These are phyloP conservation scores for Coemansia sp. DNA, from an alignment of 192 early-diverging fungal genomes.

Conservation along the genomic window DNA sequence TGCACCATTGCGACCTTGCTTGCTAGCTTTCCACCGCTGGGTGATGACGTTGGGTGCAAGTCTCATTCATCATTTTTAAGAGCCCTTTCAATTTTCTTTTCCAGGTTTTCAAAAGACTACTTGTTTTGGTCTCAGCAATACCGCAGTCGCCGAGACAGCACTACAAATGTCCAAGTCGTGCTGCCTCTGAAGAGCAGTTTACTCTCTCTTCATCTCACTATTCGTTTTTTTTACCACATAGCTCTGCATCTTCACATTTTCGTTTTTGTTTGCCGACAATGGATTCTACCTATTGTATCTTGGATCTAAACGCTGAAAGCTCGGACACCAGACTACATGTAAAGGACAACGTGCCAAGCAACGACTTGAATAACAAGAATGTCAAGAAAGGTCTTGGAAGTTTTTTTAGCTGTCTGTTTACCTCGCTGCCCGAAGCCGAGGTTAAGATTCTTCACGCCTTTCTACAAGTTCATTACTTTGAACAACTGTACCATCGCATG, in stretches of 20 bases:
- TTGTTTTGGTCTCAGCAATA: neutral
- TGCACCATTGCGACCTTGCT: neutral
- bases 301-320: neutral
- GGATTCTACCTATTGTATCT: neutral
- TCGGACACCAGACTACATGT: neutral
- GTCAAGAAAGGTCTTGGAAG: neutral
- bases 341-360: neutral
- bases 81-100: too few relatives aligned
- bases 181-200: neutral
- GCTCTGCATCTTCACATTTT: neutral
- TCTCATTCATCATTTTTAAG: too few relatives aligned
- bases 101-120: too few relatives aligned
- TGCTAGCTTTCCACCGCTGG: neutral
- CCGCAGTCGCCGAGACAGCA: neutral
- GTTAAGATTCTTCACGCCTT: neutral
- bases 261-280: neutral
- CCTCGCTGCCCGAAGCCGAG: neutral
- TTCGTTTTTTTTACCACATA: neutral
- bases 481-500: neutral
- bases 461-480: neutral
- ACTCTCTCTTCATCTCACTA: neutral
- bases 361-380: neutral
- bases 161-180: neutral
- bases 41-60: too few relatives aligned
- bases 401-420: neutral